Base-by-base conservation (phyloP, 352 stramenopile genomes). In the Peronosclerospora sorghi region DNA sequence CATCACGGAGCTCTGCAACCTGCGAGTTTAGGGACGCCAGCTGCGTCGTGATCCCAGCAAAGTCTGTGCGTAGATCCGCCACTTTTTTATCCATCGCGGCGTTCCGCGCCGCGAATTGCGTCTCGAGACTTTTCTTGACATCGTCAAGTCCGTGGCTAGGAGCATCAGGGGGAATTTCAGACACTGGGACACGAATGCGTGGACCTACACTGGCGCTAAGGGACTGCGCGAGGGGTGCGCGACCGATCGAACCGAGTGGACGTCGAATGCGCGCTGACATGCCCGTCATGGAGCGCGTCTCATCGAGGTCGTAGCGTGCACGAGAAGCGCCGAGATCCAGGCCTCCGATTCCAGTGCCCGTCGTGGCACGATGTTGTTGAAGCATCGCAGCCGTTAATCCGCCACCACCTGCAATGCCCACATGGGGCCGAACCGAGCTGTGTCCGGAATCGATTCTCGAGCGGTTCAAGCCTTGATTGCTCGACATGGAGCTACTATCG, bases 111-210 rank as follows among this genome's bases (percentile, higher is more conserved):
- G 64, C 48, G 18, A 90, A 75, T 14, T 72, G 59, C 10, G 74
- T 71, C 56, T 90, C 74, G 5, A 90, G 53, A 21, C 68, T 77
- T 52, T 83, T 84, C 45, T 65, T 75, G 10, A 83, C 45, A 18
- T 83, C 70, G 7, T 83, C 70, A 1, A 76, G 21, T 2, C 74
- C 51, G 43, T 76, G 70, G 32, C 56, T 63, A 3, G 68, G 65
- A 17, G 67, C 46, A 10, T 74, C 64, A 41, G 48, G 58, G 12
- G 68, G 68, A 32, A 75, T 76, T 19, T 79, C 68, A 1, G 54
- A 24, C 4, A 61, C 53, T 0, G 58, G 51, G 2, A 79, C 65
- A 30, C 68, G 68, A 45, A 76, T 76, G 2, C 56, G 51, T 8
- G 65, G 54, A 5, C 58, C 53, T 45, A 58, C 45, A 19, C 45